Base-by-base conservation (phyloP, 192 early-diverging fungal species). In the Coemansia reversa region DNA sequence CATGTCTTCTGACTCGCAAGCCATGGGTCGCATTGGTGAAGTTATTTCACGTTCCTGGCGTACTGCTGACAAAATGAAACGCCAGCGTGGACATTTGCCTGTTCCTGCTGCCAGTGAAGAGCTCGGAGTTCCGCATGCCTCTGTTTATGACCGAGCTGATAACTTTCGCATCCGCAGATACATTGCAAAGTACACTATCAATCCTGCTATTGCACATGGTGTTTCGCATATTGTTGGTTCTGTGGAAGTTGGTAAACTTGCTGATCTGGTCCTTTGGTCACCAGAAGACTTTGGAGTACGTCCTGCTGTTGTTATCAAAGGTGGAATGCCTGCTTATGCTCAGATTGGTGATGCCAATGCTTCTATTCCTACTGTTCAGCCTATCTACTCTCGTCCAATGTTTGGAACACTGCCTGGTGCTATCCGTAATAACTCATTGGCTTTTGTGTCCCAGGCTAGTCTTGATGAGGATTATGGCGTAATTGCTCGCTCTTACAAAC, bases 111-210 rank as follows among this genome's bases (percentile, higher is more conserved):
- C 35, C 50, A 50, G 20, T 54, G 67, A 74, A 58, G 59, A 63
- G 5, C 57, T 74, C 25, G 71, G 75, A 8, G 60, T 74, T 22
- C 66, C 65, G 3, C 67, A 62, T 25, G 58, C 74, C 2, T 69
- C 67, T 22, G 67, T 82, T 45, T 69, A 75, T 32, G 83, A 82
- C 2, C 75, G 72, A 18, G 88, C 86, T 2, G 94, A 98, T 65
- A 98, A 98, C 71, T 93, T 90, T 79, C 76, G 93, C 22, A 91
- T 93, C 67, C 86, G 86, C 67, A 84, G 96, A 16, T 98, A 97
- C 67, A 86, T 98, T 68, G 92, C 96, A 22, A 98, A 98, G 76
- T 98, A 98, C 74, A 97, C 96, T 2, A 93, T 98, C 74, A 98
- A 98, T 72, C 93, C 94, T 83, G 94, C 96, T 20, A 86, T 95